A percentile compares a stretch with the other conserved stretches of the same genome.
Conservation (phyloP, 345 rosid genomes). For the Atalantia buxifolia region DNA sequence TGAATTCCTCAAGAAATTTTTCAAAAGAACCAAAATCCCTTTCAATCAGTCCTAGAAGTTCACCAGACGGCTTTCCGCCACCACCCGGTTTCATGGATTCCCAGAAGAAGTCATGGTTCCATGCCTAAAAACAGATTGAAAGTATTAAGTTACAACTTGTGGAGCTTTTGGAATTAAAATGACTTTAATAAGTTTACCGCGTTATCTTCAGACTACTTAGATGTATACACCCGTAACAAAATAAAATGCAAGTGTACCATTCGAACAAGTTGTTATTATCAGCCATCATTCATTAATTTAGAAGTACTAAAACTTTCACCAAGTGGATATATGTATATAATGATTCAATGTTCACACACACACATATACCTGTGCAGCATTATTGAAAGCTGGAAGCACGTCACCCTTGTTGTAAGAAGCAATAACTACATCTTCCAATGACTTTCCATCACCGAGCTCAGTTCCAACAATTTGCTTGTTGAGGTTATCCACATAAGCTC, state of each 20-base stretch:
- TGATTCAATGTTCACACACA: neutral
- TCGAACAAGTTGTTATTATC: too few relatives aligned
- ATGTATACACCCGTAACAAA: neutral
- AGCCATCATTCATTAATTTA: too few relatives aligned
- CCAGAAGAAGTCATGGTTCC: slow-evolving; percentile 98
- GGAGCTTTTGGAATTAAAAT: neutral
- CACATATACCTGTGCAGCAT: slow-evolving; percentile 77
- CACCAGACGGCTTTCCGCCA: slow-evolving; percentile 86
- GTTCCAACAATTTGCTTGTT: slow-evolving; percentile 80
- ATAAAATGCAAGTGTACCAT: neutral
- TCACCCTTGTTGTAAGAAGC: slow-evolving; percentile 73
- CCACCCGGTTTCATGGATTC: slow-evolving; percentile 89
- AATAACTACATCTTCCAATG: slow-evolving; percentile 58
- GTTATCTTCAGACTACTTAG: neutral
- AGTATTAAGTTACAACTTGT: neutral
- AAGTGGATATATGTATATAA: too few relatives aligned
- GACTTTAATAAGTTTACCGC: neutral
- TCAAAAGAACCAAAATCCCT: slow-evolving; percentile 88
- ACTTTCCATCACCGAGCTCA: slow-evolving; percentile 47
- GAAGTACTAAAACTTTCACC: too few relatives aligned
- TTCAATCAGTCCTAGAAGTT: slow-evolving; percentile 62
- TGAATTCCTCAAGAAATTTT: slow-evolving; percentile 47
- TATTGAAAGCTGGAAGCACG: slow-evolving; percentile 82
- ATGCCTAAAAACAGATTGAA: slow-evolving; percentile 46
- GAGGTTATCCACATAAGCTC: slow-evolving; percentile 75